Evolutionary conservation across 2,329 filamentous ascomycete species (phyloP).

Genomic region (Whalleya microplaca): DNA sequence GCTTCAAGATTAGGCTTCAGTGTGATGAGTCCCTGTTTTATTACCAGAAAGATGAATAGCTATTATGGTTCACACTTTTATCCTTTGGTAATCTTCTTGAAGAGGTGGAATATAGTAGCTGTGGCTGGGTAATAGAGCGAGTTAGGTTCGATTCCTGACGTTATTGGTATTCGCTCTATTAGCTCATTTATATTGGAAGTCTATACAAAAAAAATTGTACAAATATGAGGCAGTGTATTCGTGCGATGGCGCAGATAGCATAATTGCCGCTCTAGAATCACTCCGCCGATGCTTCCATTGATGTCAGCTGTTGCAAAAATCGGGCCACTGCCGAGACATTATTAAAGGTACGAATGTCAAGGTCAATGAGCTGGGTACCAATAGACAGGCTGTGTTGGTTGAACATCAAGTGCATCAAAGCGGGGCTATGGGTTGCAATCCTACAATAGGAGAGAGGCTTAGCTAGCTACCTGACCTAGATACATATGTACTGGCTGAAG

Average conservation of each 20-base stretch:
- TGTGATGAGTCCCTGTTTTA: background rate
- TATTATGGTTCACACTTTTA: background rate
- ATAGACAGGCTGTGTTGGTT: background rate
- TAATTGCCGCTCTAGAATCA: background rate
- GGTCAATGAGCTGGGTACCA: background rate
- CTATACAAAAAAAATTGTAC: background rate
- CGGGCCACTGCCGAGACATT: background rate
- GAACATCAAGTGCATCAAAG: background rate
- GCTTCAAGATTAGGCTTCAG: background rate
- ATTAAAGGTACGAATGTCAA: background rate
- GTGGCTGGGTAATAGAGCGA: no score
- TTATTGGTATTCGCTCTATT: no score
- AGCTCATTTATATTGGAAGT: background rate
- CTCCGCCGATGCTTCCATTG: background rate
- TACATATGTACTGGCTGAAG: background rate
- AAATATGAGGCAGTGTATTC: background rate
- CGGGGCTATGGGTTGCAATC: no score
- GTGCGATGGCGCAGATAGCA: no score
- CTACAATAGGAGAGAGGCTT: background rate
- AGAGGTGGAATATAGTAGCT: background rate
- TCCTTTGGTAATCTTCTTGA: background rate
- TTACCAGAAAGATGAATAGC: background rate
- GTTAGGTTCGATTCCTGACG: no score
- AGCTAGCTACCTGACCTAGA: background rate
- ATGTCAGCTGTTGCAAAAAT: background rate